Percentiles rank a stretch among this genome's conserved stretches.
phyloP scores from a whole-genome alignment of 2,329 filamentous ascomycete species.

The Colletotrichum liriopes region DNA sequence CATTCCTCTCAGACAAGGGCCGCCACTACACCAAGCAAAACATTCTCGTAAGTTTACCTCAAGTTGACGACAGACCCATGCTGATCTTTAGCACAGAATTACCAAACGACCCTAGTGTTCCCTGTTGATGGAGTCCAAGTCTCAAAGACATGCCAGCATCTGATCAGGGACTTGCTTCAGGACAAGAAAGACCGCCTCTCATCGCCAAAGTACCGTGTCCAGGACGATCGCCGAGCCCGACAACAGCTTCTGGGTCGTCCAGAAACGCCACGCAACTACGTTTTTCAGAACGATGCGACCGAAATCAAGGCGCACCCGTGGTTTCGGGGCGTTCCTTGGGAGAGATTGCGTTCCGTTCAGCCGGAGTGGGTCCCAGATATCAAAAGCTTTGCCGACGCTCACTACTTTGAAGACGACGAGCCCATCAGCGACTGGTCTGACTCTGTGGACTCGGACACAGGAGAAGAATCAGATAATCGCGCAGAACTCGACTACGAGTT shows the following conservation, averaged over 20 bases:
- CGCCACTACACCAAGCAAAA: conserved; percentile 88
- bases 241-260: conserved; percentile 35
- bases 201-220: conserved; percentile 57
- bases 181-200: conserved; percentile 84
- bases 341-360: conserved; percentile 76
- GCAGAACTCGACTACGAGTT: conserved; percentile 11
- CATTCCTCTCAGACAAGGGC: conserved; percentile 85
- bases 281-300: conserved; percentile 87
- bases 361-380: conserved; percentile 89
- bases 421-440: conserved; percentile 76
- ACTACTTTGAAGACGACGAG: conserved; percentile 91
- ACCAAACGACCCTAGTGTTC: conserved; percentile 79
- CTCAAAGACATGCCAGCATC: conserved; percentile 80
- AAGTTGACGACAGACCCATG: no score
- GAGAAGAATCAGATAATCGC: background rate
- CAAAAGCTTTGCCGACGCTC: conserved; percentile 78
- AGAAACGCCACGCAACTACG: conserved; percentile 66
- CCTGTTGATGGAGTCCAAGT: conserved; percentile 74
- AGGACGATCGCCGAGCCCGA: conserved; percentile 36
- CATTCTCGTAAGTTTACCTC: conserved; percentile 75
- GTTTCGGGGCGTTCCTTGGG: conserved; percentile 87
- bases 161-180: conserved; percentile 81
- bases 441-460: conserved; percentile 50
- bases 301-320: conserved; percentile 93
- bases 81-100: conserved; percentile 65